phyloP scores from a whole-genome alignment of 345 rosid species.

The Hibiscus syriacus region DNA sequence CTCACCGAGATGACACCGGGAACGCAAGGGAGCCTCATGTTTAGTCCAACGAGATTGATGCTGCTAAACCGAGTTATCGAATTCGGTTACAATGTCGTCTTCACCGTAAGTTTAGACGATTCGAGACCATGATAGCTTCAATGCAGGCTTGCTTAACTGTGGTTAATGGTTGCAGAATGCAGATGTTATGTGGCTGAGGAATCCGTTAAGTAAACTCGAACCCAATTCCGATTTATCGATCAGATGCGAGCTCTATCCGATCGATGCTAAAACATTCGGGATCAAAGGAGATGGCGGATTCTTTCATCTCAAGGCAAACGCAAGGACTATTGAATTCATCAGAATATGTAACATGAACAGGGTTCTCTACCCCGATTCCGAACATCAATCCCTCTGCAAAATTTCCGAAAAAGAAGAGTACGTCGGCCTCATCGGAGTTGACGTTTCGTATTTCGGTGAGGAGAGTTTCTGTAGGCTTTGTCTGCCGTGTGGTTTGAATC shows the following conservation, averaged over 20 bases:
- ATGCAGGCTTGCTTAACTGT: neutral
- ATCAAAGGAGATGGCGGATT: constrained; percentile 26
- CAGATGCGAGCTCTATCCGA: constrained; percentile 22
- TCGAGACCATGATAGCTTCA: neutral
- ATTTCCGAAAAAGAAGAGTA: neutral
- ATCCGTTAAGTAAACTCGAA: constrained; percentile 28
- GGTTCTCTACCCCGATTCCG: constrained; percentile 16
- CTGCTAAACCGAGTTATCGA: constrained; percentile 22
- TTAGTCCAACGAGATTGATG: constrained; percentile 14
- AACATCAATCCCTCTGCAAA: constrained; percentile 16
- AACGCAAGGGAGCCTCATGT: constrained; percentile 5
- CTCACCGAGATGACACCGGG: neutral
- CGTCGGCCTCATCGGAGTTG: neutral
- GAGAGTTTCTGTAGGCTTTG: constrained; percentile 22
- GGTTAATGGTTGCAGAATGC: constrained; percentile 30
- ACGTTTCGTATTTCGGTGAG: constrained; percentile 2
- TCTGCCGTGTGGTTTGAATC: constrained; percentile 16
- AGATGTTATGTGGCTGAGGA: constrained; percentile 54
- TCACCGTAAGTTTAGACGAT: constrained; percentile 26
- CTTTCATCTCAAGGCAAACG: constrained; percentile 22
- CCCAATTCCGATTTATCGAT: constrained; percentile 8
- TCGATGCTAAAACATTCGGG: neutral
- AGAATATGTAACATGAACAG: constrained; percentile 10
- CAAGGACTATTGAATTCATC: constrained; percentile 12
- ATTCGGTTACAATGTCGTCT: constrained; percentile 37